Evolutionary conservation across 108 stramenopile species (phyloP).

Genomic region (Cyclotella atomus): DNA sequence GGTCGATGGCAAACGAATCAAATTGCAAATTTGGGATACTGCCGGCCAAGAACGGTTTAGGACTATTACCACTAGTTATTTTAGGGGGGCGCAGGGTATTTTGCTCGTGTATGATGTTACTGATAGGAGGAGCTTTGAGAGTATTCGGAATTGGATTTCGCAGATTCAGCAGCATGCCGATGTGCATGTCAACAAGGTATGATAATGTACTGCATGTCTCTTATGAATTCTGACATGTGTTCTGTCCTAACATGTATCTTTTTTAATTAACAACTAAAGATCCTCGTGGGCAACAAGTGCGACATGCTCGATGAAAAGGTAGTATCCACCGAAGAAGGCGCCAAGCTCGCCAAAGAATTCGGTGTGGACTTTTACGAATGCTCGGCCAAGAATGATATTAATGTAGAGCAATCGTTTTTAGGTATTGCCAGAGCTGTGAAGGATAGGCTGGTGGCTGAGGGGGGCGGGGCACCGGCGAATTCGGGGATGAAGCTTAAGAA

Average conservation of each 20-base stretch:
- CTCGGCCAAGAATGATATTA: conserved; percentile 95
- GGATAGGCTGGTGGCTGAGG: conserved; percentile 83
- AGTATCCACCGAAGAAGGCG: conserved; percentile 94
- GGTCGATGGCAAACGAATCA: conserved; percentile 92
- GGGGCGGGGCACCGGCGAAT: conserved; percentile 70
- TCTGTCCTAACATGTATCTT: background rate
- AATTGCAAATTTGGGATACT: conserved; percentile 96
- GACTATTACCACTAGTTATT: conserved; percentile 96
- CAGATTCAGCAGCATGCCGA: conserved; percentile 98
- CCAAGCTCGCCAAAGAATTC: conserved; percentile 91
- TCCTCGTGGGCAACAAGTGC: conserved; percentile 99
- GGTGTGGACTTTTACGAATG: conserved; percentile 97
- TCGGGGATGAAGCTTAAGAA: conserved; percentile 44
- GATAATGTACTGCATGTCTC: background rate
- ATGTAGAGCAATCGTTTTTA: conserved; percentile 90
- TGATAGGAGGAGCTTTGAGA: conserved; percentile 96
- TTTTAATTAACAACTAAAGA: conserved; percentile 34
- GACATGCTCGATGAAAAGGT: conserved; percentile 96
- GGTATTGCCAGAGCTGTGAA: conserved; percentile 85
- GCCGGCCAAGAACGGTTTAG: conserved; percentile 94
- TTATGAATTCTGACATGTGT: background rate
- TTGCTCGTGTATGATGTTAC: conserved; percentile 99
- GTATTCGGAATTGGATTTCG: conserved; percentile 97
- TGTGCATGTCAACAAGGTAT: conserved; percentile 88
- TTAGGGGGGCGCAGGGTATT: conserved; percentile 97